These are phyloP conservation scores for Casaregolazyma suthepensis DNA, from an alignment of 1,139 yeast species.

Conservation along the genomic window DNA sequence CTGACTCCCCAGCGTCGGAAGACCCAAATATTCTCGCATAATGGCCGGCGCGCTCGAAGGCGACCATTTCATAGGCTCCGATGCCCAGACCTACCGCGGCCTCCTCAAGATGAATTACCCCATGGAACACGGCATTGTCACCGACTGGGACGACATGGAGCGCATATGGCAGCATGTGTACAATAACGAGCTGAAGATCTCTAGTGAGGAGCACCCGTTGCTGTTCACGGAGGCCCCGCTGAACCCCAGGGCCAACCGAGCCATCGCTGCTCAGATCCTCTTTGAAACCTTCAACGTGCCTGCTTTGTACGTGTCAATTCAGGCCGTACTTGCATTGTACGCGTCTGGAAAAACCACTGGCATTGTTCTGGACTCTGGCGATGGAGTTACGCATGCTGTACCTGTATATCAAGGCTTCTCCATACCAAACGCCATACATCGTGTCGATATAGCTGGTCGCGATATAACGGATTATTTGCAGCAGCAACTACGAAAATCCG, in stretches of 20 bases:
- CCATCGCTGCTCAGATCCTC: slow-evolving; percentile 64
- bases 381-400: slow-evolving; percentile 82
- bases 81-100: slow-evolving; percentile 73
- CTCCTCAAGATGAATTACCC: slow-evolving; percentile 66
- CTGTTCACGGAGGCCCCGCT: slow-evolving; percentile 86
- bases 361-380: slow-evolving; percentile 82
- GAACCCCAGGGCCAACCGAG: slow-evolving; percentile 68
- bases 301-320: slow-evolving; percentile 74
- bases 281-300: slow-evolving; percentile 87
- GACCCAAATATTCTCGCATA: slow-evolving; percentile 75
- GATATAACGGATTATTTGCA: slow-evolving; percentile 77
- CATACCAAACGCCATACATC: slow-evolving; percentile 61
- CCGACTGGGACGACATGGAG: slow-evolving; percentile 85
- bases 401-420: slow-evolving; percentile 90
- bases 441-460: slow-evolving; percentile 82
- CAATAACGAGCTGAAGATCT: slow-evolving; percentile 54
- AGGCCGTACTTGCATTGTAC: slow-evolving; percentile 78
- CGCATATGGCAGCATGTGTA: slow-evolving; percentile 63
- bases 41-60: slow-evolving; percentile 77
- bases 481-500: slow-evolving; percentile 60
- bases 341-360: slow-evolving; percentile 92
- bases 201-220: slow-evolving; percentile 84
- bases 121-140: slow-evolving; percentile 72
- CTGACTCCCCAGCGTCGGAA: slow-evolving; percentile 49
- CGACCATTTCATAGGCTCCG: slow-evolving; percentile 62